Percentiles rank a stretch among this genome's conserved stretches.
Evolutionary conservation across 2,329 filamentous ascomycete genomes (phyloP).

Genomic region (Epichloe brachyelytri): DNA sequence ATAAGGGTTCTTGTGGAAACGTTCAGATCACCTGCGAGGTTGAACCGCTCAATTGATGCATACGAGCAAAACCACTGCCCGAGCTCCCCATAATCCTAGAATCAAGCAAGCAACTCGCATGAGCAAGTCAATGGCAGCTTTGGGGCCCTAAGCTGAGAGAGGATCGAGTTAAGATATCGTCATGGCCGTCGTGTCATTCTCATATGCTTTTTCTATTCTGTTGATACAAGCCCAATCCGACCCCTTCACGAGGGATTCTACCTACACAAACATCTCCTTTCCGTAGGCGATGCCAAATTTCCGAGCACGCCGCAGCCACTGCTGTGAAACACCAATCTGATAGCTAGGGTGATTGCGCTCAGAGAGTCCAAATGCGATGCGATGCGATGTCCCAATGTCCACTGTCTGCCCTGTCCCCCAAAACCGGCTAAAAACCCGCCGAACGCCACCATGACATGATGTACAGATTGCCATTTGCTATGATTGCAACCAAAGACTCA

Average conservation of each 20-base stretch:
- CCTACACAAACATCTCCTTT: neutral
- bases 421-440: conserved; percentile 14
- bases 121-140: neutral
- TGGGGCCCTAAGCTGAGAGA: neutral
- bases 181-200: conserved; percentile 2
- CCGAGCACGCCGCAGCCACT: neutral
- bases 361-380: conserved; percentile 15
- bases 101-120: neutral
- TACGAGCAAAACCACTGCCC: neutral
- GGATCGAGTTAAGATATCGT: neutral
- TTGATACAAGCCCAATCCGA: conserved; percentile 1
- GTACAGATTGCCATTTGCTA: conserved; percentile 17
- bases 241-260: neutral
- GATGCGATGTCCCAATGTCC: conserved; percentile 2
- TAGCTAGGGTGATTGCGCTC: neutral
- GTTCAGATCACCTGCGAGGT: neutral
- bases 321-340: neutral
- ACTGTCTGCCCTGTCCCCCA: conserved; percentile 12
- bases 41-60: neutral
- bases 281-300: neutral
- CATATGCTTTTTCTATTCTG: conserved; percentile 3
- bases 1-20: conserved; percentile 1
- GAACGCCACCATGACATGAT: conserved; percentile 29
- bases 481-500: neutral
- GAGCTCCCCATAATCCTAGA: too few species aligned